Percentiles rank a stretch among this genome's conserved stretches.
These are phyloP conservation scores for Paragyromitra xinjiangensis DNA, from an alignment of 495 filamentous ascomycete species.

Conservation along the genomic window DNA sequence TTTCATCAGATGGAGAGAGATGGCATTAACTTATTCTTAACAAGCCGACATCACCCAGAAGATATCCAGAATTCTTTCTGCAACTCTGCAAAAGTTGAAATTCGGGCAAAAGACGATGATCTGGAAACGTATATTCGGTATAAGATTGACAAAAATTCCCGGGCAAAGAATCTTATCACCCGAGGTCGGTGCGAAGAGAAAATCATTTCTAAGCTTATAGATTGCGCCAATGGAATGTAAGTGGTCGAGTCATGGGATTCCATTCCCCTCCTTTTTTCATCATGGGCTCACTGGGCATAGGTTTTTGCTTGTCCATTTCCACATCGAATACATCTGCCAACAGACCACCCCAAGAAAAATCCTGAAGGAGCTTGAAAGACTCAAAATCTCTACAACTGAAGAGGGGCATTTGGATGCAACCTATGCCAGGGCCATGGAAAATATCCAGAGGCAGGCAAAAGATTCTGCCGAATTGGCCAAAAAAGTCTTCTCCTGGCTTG, in stretches of 20 bases:
- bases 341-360: background rate
- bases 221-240: constrained; percentile 5
- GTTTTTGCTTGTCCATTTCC: background rate
- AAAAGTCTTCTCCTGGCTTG: background rate
- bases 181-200: background rate
- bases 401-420: background rate
- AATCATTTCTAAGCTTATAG: background rate
- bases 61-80: constrained; percentile 1
- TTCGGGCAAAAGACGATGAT: constrained; percentile 9
- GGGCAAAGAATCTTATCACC: background rate
- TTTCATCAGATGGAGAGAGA: background rate
- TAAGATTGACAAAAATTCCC: background rate
- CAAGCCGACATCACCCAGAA: constrained; percentile 7
- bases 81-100: background rate
- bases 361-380: background rate
- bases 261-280: background rate
- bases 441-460: background rate
- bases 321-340: constrained; percentile 1
- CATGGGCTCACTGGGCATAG: background rate
- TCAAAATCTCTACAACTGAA: background rate
- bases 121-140: background rate
- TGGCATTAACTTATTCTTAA: constrained; percentile 12
- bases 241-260: background rate
- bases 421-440: background rate
- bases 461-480: background rate